A percentile compares a stretch with the other conserved stretches of the same genome.
phyloP scores from a whole-genome alignment of 768 basidiomycete genomes.

The Naematelia encephala region DNA sequence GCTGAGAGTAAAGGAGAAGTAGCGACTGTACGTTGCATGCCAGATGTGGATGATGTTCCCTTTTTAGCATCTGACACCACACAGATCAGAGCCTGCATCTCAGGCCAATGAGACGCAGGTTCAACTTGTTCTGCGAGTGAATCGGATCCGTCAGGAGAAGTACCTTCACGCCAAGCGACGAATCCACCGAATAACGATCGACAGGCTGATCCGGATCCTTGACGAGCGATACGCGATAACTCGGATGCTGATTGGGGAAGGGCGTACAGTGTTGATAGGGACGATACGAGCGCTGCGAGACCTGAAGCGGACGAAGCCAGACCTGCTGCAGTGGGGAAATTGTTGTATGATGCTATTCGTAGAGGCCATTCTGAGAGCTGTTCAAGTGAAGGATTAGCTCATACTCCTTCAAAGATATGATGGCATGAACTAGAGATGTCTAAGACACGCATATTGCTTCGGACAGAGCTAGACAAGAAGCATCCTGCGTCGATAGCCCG shows the following conservation, averaged over 20 bases:
- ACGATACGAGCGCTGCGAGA: conserved; percentile 89
- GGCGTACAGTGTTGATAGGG: conserved; percentile 78
- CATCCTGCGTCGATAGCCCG: too few relatives aligned
- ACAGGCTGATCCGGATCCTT: conserved; percentile 96
- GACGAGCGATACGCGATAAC: conserved; percentile 90
- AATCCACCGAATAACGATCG: conserved; percentile 95
- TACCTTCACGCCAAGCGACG: conserved; percentile 89
- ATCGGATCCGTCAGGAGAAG: conserved; percentile 67
- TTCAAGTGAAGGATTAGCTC: too few relatives aligned
- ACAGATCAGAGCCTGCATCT: conserved; percentile 94
- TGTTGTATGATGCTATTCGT: conserved; percentile 92
- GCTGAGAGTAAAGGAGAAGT: conserved; percentile 83
- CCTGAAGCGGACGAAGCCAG: conserved; percentile 96
- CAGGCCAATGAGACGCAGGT: conserved; percentile 81
- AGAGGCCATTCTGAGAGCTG: conserved; percentile 70
- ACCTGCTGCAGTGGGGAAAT: conserved; percentile 98
- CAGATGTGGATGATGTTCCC: conserved; percentile 86
- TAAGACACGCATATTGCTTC: too few relatives aligned
- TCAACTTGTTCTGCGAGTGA: conserved; percentile 85
- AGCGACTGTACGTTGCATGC: conserved; percentile 97
- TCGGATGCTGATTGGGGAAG: conserved; percentile 73
- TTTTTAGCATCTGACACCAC: conserved; percentile 96
- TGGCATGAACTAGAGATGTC: too few relatives aligned
- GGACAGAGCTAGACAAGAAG: too few relatives aligned
- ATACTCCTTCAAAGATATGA: too few relatives aligned